Base-by-base conservation (phyloP, 2,329 filamentous ascomycete species). In the Coniosporium tulheliwenetii region DNA sequence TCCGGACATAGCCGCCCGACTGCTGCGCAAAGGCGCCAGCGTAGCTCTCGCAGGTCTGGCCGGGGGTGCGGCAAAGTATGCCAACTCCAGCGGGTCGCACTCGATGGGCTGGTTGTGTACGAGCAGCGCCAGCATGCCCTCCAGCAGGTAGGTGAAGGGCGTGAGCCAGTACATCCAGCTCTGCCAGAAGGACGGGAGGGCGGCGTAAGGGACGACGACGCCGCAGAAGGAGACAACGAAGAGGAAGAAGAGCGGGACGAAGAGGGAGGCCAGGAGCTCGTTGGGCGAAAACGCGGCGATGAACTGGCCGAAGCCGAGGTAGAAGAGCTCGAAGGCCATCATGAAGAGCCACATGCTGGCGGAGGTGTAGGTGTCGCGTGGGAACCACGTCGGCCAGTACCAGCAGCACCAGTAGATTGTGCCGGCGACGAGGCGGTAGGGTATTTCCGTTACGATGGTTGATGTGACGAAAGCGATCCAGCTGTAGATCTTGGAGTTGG, bases 401-500 rank as follows among this genome's bases (percentile, higher is more conserved):
- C 69, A 57, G 38, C 56, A 60, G 48, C 53, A 58, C 57, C 53
- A 83, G 60, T 79, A 83, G 16, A 83, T 53, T 0, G 69, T 74
- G 0, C 76, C 81, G 0, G 76, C 74, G 3, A 83, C 54, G 10
- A 85, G 60, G 0, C 72, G 70, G 48, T 83, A 85, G 0, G 82
- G 82, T 0, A 86, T 65, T 56, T 87, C 82, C 12, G 73, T 77
- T 1, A 84, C 48, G 5, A 85, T 70, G 1, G 72, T 70, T 0
- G 73, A 78, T 2, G 75, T 77, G 0, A 74, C 71, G 59, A 81
- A 84, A 0, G 81, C 79, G 10, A 72, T 59, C 81, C 82, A 86
- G 1, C 74, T 78, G 59, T 89, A 91, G 19, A 85, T 85, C 56
- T 85, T 85, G 12, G 79, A 75, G n/a, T 74, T 82, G 38, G 77